Evolutionary conservation across 306 rosid species (phyloP), one percentile per base, ranked within the genome.

Genomic region (Argentina anserina): DNA sequence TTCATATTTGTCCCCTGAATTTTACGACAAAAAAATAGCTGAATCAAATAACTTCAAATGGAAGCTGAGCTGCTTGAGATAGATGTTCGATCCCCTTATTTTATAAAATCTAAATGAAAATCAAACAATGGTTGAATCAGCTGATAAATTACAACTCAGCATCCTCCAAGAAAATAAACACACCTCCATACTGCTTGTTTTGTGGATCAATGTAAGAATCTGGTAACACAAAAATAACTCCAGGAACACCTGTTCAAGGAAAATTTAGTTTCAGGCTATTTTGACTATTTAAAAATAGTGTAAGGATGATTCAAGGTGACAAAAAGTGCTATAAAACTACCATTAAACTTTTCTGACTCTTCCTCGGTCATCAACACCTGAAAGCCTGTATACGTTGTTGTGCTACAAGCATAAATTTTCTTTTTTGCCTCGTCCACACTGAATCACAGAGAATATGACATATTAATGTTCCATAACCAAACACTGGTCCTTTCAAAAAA

Each of bases 111-210:
- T 36, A 25, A 42, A 42, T 17, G 9, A 18, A n/a, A 21, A 33
- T 33, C 15, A 69, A 21, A 4, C 46, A 10, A 12, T 34, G 52
- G 52, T 55, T 53, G 65, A 55, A 55, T 70, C 50, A 21, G 28
- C 37, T 3, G 15, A 17, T 70, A 14, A 37, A 23, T 17, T 65
- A 18, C 28, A 53, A 55, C 15, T 31, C 26, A 23, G 18, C 20
- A 64, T 39, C 59, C 75, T 43, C 41, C 60, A 31, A 23, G 17
- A 60, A 34, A 20, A n/a, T 15, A 49, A 36, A 28, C 60, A 37
- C 69, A 94, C 98, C 98, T 81, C 98, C 96, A 46, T 94, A 94
- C 69, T 94, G 92, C 87, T 89, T 94, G 80, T 89, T 88, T 58
- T 75, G 79, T 0, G 90, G 87, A 65, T 94, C 95, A 64, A 88